Base-by-base conservation (phyloP, 2,329 filamentous ascomycete species). In the Fusarium sulawesiense region DNA sequence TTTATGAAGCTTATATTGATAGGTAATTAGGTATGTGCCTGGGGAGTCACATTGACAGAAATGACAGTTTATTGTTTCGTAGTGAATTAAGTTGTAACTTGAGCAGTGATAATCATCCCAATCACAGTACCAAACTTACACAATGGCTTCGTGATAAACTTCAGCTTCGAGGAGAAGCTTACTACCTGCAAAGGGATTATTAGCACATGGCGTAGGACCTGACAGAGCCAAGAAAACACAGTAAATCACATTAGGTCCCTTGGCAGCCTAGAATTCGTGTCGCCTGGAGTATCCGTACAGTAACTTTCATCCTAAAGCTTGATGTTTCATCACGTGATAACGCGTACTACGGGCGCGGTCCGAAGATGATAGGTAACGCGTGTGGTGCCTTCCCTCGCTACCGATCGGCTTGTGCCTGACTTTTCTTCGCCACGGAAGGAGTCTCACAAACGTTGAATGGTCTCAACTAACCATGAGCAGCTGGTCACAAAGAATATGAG, bases 341-440 rank as follows among this genome's bases (percentile, higher is more conserved):
- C 78, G 78, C 74, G 78, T 76, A 66, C 29, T 45, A 42, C 27
- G 51, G 47, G 44, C 64, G 53, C 59, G 56, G 55, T 37, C 16
- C 21, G 14, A 13, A 25, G 18, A 47, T 47, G 16, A 45, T 41
- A 56, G 16, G 37, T 41, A 56, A 71, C 68, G 64, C 68, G 68
- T 56, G 34, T 59, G 64, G 68, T 53, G 34, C 50, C 59, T 68
- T 27, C 54, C 27, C 25, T 23, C 16, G 6, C 11, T 34, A 42
- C 21, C 42, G 34, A 42, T 41, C 59, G 46, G 37, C 41, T 40
- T 30, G 27, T 42, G 20, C n/a, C 46, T 50, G 21, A 5, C n/a
- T 40, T 48, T 47, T 42, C 25, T 29, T 47, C 23, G 42, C 29
- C 53, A 54, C 54, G 41, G 30, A 56, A 56, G 20, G 41, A 40